Percentiles rank a stretch among this genome's conserved stretches.
Evolutionary conservation across 257 asterid genomes (phyloP).

Genomic region (Jacaranda mimosifolia): DNA sequence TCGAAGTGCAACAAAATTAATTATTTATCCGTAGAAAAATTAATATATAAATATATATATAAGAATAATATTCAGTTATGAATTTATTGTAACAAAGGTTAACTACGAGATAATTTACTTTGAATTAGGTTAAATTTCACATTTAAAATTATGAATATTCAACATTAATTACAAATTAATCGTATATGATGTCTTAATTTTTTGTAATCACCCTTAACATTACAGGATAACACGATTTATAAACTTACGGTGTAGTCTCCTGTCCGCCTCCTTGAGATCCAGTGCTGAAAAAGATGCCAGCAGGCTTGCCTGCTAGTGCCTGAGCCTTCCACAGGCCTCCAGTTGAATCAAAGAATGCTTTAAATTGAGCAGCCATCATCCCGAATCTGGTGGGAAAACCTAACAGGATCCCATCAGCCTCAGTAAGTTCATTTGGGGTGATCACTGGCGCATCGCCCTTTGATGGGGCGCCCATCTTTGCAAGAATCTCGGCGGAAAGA

Average conservation of each 20-base stretch:
- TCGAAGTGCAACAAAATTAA: no score
- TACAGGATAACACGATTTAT: neutral
- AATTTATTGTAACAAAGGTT: no score
- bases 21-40: no score
- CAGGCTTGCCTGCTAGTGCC: slow-evolving; percentile 64
- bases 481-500: slow-evolving; percentile 54
- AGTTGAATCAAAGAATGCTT: slow-evolving; percentile 53
- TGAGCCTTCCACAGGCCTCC: slow-evolving; percentile 61
- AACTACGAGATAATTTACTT: no score
- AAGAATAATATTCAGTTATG: no score
- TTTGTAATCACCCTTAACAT: no score
- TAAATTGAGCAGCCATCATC: slow-evolving; percentile 44
- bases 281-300: slow-evolving; percentile 61
- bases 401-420: slow-evolving; percentile 60
- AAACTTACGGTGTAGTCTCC: slow-evolving; percentile 59
- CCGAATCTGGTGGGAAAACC: slow-evolving; percentile 65
- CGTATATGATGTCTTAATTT: no score
- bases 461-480: slow-evolving; percentile 51
- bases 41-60: no score
- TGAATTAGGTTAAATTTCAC: no score
- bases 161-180: no score
- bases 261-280: slow-evolving; percentile 73
- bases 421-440: slow-evolving; percentile 47
- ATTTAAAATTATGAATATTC: no score
- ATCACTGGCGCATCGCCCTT: slow-evolving; percentile 56